Percentiles rank a stretch among this genome's conserved stretches.
These are phyloP conservation scores for Debaryomycetaceae sp. DNA, from an alignment of 1,139 yeast genomes.

Conservation along the genomic window DNA sequence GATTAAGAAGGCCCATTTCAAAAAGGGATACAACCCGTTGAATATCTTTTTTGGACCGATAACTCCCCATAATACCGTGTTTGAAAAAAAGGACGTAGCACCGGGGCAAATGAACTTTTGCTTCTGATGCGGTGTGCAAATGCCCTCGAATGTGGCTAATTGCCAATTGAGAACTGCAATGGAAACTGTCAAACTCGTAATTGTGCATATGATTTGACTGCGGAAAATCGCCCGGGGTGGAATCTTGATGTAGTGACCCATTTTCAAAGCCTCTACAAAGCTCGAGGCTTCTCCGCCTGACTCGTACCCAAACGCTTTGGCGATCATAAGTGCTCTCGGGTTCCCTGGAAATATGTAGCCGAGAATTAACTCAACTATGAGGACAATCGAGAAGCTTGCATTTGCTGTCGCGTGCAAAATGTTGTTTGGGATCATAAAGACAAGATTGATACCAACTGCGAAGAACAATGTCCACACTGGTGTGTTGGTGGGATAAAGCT, in stretches of 20 bases:
- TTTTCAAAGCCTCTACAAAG: slow-evolving; percentile 47
- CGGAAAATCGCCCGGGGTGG: slow-evolving; percentile 63
- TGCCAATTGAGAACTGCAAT: slow-evolving; percentile 55
- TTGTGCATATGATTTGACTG: slow-evolving; percentile 47
- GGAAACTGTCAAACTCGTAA: slow-evolving; percentile 41
- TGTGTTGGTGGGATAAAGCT: slow-evolving; percentile 44
- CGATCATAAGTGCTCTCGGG: slow-evolving; percentile 49
- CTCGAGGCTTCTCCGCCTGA: slow-evolving; percentile 54
- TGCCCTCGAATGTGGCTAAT: slow-evolving; percentile 35
- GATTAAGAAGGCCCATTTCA: slow-evolving; percentile 50
- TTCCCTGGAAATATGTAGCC: slow-evolving; percentile 60
- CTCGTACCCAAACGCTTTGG: slow-evolving; percentile 53
- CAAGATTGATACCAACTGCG: slow-evolving; percentile 49
- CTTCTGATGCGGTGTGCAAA: slow-evolving; percentile 35
- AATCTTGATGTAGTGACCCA: slow-evolving; percentile 53
- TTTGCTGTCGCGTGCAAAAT: slow-evolving; percentile 49
- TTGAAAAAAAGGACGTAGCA: slow-evolving; percentile 44
- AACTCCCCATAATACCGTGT: slow-evolving; percentile 61
- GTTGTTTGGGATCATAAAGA: slow-evolving; percentile 49
- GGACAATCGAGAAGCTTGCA: slow-evolving; percentile 46
- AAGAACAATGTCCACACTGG: slow-evolving; percentile 60
- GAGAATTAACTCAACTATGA: slow-evolving; percentile 51
- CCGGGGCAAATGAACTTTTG: slow-evolving; percentile 47
- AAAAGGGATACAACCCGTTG: slow-evolving; percentile 41
- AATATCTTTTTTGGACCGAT: slow-evolving; percentile 64